Evolutionary conservation across 305 asterid genomes (phyloP), one percentile per base, ranked within the genome.

Genomic region (Rubia balearica): DNA sequence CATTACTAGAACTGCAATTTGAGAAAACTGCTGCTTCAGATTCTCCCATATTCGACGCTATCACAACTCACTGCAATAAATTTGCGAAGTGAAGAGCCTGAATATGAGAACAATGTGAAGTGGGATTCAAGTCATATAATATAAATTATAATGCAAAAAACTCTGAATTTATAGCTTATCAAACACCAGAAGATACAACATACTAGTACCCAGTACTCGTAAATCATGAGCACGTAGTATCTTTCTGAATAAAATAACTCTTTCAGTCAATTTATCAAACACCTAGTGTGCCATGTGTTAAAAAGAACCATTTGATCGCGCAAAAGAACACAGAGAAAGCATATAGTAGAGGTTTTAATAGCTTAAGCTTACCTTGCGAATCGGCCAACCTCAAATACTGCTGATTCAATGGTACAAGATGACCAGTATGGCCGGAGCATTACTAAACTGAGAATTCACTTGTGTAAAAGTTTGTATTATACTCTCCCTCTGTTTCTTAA

Each of bases 31-130:
- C 49, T 11, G 65, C 41, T 55, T 69, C 21, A 53, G 48, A 36
- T 55, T 55, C 40, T 59, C 73, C 73, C 73, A 69, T 69, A 14
- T n/a, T 22, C 19, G 11, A 6, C 33, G 12, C 45, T 3, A 67
- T 12, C 42, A 24, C 22, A 19, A 46, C 33, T 38, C n/a, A 22
- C 8, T n/a, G 61, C 3, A 56, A 27, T 19, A 56, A 56, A 22
- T 56, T 8, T 19, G 30, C 6, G 61, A 56, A 33, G 2, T 56
- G 30, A 21, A 56, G 30, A 19, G 30, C 30, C 61, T 56, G 61
- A 19, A 56, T 46, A 46, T 46, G 51, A 46, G 51, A 46, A 46
- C 12, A 46, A 46, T 46, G 51, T 9, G 10, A 46, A 46, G 16
- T 46, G 51, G 51, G 51, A 46, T 46, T 46, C 57, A 51, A 19